Evolutionary conservation across 2,329 filamentous ascomycete genomes (phyloP), one percentile per base, ranked within the genome.

Genomic region (Talaromyces sp.): DNA sequence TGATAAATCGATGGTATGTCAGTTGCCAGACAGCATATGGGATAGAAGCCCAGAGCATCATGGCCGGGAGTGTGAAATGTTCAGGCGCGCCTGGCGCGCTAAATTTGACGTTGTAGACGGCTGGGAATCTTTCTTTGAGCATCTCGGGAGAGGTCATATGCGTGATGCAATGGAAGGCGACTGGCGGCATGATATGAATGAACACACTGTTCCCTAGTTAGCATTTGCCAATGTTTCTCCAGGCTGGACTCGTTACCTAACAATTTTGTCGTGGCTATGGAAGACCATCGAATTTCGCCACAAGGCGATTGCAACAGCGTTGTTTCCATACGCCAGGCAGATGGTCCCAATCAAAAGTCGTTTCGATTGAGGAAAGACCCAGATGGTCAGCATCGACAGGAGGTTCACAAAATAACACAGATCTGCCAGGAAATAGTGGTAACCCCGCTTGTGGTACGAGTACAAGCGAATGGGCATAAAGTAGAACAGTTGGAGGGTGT

Each of bases 231-330:
- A 5, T 34, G 5, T 23, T 23, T 52, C 34, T 57, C 27, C 30
- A 10, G 36, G 6, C 52, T 42, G 14, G 23, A 56, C 40, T 55
- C 67, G 79, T 67, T 76, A 87, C 73, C 91, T 95, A 12, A 93
- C 96, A 64, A 98, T 92, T 78, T 99, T 99, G 82, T 99, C 95
- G 77, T 99, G 88, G 72, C 92, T 96, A 81, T 99, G 95, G 76
- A 99, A 99, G 54, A 99, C 95, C 72, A 99, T 85, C 34, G 93
- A 97, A 75, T 99, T 99, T 66, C 95, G 88, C 95, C 95, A 99
- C 93, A 99, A 95, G 73, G 95, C 92, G 74, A 99, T 98, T 12
- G 95, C 95, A 54, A 97, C 88, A 23, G 95, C 95, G 73, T 99
- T 99, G 78, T 99, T 99, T 65, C 95, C 95, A 72, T 91, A 96